Conservation (phyloP, 495 filamentous ascomycete genomes). For the Copromyces sp. region DNA sequence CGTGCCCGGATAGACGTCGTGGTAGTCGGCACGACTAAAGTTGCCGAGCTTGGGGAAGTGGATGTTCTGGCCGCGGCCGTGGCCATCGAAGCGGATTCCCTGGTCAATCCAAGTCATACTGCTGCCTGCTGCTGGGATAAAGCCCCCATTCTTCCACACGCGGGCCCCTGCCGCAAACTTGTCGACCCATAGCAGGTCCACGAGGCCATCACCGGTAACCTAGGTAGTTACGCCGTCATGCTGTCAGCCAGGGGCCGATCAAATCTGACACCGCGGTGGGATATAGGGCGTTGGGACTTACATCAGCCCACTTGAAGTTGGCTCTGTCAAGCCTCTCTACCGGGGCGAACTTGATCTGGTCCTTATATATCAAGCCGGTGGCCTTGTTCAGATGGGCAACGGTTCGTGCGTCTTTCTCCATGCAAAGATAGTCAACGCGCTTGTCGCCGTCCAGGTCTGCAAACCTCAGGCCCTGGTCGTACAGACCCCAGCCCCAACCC, state of each 20-base stretch:
- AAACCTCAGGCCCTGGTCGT: constrained; percentile 11
- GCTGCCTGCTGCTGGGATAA: constrained; percentile 2
- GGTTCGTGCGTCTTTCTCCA: constrained; percentile 13
- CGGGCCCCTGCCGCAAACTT: constrained; percentile 15
- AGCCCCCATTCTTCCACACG: constrained; percentile 9
- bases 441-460: constrained; percentile 27
- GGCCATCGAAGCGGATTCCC: constrained; percentile 1
- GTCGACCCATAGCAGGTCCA: constrained; percentile 18
- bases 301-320: constrained; percentile 15
- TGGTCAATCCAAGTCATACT: constrained; percentile 1
- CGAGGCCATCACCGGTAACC: constrained; percentile 17
- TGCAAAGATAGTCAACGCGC: constrained; percentile 11
- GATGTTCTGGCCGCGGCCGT: background rate
- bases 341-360: constrained; percentile 15
- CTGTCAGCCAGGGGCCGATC: no score
- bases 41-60: constrained; percentile 11
- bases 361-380: constrained; percentile 3
- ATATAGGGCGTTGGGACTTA: no score
- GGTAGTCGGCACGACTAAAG: constrained; percentile 8
- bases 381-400: constrained; percentile 12
- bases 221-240: background rate
- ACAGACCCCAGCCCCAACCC: constrained; percentile 5
- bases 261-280: no score
- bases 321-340: constrained; percentile 10
- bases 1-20: background rate